Evolutionary conservation across 176 grass and related monocot species (phyloP).

Genomic region (Oryza meridionalis): DNA sequence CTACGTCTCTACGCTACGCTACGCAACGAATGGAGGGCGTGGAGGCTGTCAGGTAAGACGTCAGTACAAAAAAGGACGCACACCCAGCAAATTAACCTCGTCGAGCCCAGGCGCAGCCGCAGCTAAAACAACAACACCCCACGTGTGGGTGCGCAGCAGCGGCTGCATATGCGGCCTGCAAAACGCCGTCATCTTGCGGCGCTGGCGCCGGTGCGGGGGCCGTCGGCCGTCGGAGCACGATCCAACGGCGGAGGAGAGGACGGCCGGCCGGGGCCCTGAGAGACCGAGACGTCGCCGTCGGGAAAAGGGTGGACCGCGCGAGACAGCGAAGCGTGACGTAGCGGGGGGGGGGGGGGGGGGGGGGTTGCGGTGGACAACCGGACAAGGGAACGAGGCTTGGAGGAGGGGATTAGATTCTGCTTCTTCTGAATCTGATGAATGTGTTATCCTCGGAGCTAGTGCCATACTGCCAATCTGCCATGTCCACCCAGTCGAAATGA

Average conservation of each 20-base stretch:
- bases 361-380: too few species aligned
- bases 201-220: not conserved
- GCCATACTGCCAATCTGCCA: too few species aligned
- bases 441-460: too few species aligned
- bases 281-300: not conserved
- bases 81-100: not conserved
- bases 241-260: not conserved
- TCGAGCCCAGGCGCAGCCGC: too few species aligned
- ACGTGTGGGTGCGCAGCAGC: conserved; percentile 21
- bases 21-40: not conserved
- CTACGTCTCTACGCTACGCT: not conserved
- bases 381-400: too few species aligned
- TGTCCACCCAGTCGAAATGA: too few species aligned
- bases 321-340: too few species aligned
- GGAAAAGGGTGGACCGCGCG: not conserved
- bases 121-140: not conserved
- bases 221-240: not conserved
- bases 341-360: too few species aligned
- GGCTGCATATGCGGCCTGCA: not conserved
- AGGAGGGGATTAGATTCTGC: too few species aligned
- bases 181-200: not conserved
- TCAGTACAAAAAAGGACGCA: not conserved
- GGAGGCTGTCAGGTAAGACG: not conserved
- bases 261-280: not conserved
- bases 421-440: too few species aligned